Percentiles rank a stretch among this genome's conserved stretches.
These are phyloP conservation scores for Glycine tomentella DNA, from an alignment of 306 rosid species.

Conservation along the genomic window DNA sequence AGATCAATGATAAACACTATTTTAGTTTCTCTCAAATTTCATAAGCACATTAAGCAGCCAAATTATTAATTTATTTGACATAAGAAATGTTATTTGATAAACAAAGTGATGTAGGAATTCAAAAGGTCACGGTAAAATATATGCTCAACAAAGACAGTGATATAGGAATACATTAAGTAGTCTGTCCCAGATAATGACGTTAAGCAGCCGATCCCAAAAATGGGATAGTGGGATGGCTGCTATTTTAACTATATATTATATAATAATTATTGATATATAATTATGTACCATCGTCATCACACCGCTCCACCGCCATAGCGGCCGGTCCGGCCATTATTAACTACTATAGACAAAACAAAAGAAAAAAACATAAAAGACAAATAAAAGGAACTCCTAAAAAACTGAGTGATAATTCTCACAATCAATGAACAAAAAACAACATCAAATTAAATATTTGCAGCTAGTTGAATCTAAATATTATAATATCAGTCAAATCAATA, in stretches of 20 bases:
- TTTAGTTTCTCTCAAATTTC: not conserved
- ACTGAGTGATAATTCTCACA: not conserved
- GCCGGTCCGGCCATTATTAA: too few species aligned
- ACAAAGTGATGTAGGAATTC: not conserved
- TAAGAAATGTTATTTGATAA: not conserved
- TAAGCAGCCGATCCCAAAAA: not conserved
- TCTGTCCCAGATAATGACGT: not conserved
- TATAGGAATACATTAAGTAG: not conserved
- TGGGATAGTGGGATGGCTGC: not conserved
- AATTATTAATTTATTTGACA: not conserved
- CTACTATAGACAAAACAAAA: not conserved
- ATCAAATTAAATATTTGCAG: conserved; percentile 8
- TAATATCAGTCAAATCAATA: not conserved
- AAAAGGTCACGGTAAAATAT: not conserved
- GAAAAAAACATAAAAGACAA: not conserved
- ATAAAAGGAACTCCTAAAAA: not conserved
- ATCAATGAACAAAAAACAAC: not conserved
- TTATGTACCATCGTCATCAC: too few species aligned
- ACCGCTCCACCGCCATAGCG: too few species aligned
- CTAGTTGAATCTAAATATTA: not conserved
- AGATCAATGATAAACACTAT: too few species aligned
- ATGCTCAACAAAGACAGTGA: not conserved
- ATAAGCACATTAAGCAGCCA: not conserved
- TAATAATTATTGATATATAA: not conserved
- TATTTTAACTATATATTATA: not conserved